A percentile compares a stretch with the other conserved stretches of the same genome.
Conservation (phyloP, 768 basidiomycete genomes). For the Coprinopsis marcescibilis region DNA sequence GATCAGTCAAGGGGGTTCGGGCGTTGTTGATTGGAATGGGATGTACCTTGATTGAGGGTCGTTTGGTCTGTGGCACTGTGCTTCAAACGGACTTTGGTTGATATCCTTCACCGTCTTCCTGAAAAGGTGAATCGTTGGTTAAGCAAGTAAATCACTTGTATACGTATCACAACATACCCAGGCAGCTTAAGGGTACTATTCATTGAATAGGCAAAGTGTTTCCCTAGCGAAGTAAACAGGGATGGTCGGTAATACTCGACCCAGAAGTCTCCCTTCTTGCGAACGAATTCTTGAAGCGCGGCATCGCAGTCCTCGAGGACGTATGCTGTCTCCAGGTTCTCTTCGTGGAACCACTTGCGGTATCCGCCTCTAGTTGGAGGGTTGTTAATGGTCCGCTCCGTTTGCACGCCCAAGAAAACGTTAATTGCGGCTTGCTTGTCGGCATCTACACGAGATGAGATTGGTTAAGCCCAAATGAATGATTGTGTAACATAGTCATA, state of each 20-base stretch:
- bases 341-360: conserved; percentile 77
- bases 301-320: conserved; percentile 56
- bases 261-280: conserved; percentile 71
- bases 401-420: conserved; percentile 83
- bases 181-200: conserved; percentile 81
- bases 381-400: conserved; percentile 43
- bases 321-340: conserved; percentile 65
- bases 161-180: conserved; percentile 66
- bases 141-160: too few relatives aligned
- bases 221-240: conserved; percentile 77
- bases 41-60: conserved; percentile 31
- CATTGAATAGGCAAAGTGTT: conserved; percentile 92
- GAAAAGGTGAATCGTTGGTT: neutral
- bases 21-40: neutral
- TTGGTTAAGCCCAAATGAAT: neutral
- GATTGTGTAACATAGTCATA: conserved; percentile 21
- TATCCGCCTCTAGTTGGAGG: conserved; percentile 65
- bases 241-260: conserved; percentile 83
- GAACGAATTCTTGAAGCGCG: conserved; percentile 56
- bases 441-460: conserved; percentile 51
- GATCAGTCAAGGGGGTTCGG: neutral
- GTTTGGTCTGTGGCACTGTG: conserved; percentile 39
- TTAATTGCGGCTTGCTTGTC: conserved; percentile 98
- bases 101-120: conserved; percentile 69
- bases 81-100: conserved; percentile 71